Base-by-base conservation (phyloP, 1,284 basidiomycete genomes). In the Inonotus hispidus region DNA sequence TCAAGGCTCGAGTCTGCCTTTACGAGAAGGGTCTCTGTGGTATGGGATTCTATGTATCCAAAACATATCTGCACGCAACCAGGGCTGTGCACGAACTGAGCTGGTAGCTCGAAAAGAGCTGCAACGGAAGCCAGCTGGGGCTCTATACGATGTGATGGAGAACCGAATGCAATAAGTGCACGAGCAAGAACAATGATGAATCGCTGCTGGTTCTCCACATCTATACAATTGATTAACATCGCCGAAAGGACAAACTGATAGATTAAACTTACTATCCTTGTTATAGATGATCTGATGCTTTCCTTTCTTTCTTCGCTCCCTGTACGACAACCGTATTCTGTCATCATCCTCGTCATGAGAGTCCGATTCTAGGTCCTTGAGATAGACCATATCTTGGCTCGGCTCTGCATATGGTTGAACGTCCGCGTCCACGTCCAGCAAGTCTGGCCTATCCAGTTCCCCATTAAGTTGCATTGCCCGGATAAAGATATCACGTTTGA, bases 21-120 rank as follows among this genome's bases (percentile, higher is more conserved):
- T 69, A 93, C 78, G 69, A 93, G 91, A 70, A 93, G 88, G 25
- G 89, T 91, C 72, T 92, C 88, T 23, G 88, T 89, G 3, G 84
- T 83, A 66, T 87, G 85, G 32, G 87, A 82, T 68, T 90, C 89
- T 66, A 82, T 83, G 69, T 92, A 88, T 1, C 88, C 88, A 70
- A 93, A 94, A 50, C 86, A 88, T 64, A 87, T 88, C 63, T 94
- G 90, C 63, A 93, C 89, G 66, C 92, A 84, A 11, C 82, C 84
- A 6, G 92, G 91, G 14, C 92, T 78, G 71, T 92, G 87, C 43
- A 90, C 85, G 68, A 91, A 91, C 69, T 90, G 87, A 38, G 88
- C 90, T 69, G 92, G 84, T 49, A 95, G 83, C 68, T 93, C 89
- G 13, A 95, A 82, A 59, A 93, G 91, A 21, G 85, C 80, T 1